Base-by-base conservation (phyloP, 441 rosid genomes). In the Macaranga tanarius region DNA sequence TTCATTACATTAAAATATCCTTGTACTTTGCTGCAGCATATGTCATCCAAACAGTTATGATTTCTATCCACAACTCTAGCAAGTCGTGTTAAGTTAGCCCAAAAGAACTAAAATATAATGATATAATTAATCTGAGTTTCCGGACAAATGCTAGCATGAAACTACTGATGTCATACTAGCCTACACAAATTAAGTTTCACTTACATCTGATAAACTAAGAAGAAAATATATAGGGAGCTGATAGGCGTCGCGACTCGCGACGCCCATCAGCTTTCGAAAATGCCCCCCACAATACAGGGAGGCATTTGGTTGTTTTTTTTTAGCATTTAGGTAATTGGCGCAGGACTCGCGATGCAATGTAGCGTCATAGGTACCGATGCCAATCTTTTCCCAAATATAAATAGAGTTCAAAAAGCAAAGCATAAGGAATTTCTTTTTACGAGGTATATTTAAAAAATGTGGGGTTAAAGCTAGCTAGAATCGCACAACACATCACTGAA, bases 111-210 rank as follows among this genome's bases (percentile, higher is more conserved):
- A 55, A 50, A 38, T 57, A 52, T 42, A 54, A 54, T 44, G 8
- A 7, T 34, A 68, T 22, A 34, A 38, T 60, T 50, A 50, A 50
- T 55, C 19, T 40, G 40, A 57, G 0, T 66, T 26, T 48, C 67
- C 57, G 23, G 45, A 60, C 23, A 60, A 11, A 19, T 47, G 31
- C 23, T 7, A 58, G 40, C 23, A 63, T 20, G 44, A 17, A 59
- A 26, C 38, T 34, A 22, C n/a, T 31, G 26, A 70, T 59, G 62
- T 62, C 72, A 67, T 31, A 64, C 20, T 34, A 62, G 19, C 48
- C 69, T 47, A 51, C 34, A 23, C 45, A 57, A 20, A 10, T 50
- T 60, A 65, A 71, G 75, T 28, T 50, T 61, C 5, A 8, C 34
- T 60, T 45, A 23, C 10, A 20, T 16, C 16, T 45, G 15, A 20